phyloP scores from a whole-genome alignment of 2,329 filamentous ascomycete species.

The Falciphora oryzae region DNA sequence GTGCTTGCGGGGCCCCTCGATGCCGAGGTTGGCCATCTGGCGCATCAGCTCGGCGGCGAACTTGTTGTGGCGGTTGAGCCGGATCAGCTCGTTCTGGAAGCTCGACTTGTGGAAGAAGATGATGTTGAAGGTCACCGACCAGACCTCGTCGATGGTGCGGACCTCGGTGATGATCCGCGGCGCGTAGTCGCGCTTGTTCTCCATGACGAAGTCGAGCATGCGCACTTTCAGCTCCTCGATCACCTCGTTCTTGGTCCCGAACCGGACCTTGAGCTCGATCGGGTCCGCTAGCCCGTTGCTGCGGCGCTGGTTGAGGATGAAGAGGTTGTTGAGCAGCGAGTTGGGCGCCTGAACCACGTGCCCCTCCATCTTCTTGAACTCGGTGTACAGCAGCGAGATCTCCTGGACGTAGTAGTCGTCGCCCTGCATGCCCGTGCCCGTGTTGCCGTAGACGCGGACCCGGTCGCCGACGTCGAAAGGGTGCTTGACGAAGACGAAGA shows the following conservation, averaged over 20 bases:
- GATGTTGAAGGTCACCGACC: constrained; percentile 82
- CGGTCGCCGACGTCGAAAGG: constrained; percentile 95
- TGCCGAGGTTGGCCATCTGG: constrained; percentile 75
- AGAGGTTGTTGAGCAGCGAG: constrained; percentile 84
- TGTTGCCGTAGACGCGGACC: constrained; percentile 86
- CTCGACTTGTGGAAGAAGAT: constrained; percentile 98
- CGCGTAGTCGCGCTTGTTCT: constrained; percentile 72
- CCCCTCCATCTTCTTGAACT: constrained; percentile 98
- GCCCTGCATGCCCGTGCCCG: constrained; percentile 68
- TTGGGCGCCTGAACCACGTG: constrained; percentile 95
- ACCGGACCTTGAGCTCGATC: constrained; percentile 77
- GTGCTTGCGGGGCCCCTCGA: constrained; percentile 74
- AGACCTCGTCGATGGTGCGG: constrained; percentile 71
- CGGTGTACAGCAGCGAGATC: constrained; percentile 86
- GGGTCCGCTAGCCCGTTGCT: constrained; percentile 85
- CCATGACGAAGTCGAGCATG: constrained; percentile 75
- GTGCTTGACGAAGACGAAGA: constrained; percentile 96
- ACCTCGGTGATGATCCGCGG: constrained; percentile 59
- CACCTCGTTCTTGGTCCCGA: constrained; percentile 76
- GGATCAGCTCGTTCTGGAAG: constrained; percentile 90
- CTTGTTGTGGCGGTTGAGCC: constrained; percentile 85
- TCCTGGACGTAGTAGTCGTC: constrained; percentile 97
- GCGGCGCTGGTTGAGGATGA: constrained; percentile 90
- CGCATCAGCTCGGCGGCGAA: constrained; percentile 90
- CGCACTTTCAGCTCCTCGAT: constrained; percentile 76